Percentiles rank a stretch among this genome's conserved stretches.
These are phyloP conservation scores for Mortierella hygrophila DNA, from an alignment of 192 early-diverging fungal genomes.

Conservation along the genomic window DNA sequence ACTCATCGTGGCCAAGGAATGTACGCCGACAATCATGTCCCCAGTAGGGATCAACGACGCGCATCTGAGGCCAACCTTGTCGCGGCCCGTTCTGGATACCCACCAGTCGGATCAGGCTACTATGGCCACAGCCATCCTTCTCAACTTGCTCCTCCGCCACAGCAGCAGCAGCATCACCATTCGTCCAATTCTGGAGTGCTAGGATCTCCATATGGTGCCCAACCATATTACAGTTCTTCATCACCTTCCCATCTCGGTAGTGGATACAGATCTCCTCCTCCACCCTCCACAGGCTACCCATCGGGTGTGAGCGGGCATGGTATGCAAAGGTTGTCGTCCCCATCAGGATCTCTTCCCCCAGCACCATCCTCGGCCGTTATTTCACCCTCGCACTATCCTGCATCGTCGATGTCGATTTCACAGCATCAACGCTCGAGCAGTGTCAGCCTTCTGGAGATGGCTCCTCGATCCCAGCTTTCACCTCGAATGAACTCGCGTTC, in stretches of 20 bases:
- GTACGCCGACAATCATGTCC: neutral
- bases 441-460: conserved; percentile 37
- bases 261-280: conserved; percentile 38
- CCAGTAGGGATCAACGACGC: conserved; percentile 5
- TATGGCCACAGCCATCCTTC: conserved; percentile 20
- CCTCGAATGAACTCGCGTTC: conserved; percentile 24
- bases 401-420: neutral
- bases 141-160: neutral
- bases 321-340: conserved; percentile 19
- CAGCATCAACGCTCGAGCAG: conserved; percentile 47
- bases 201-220: conserved; percentile 35
- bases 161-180: conserved; percentile 6
- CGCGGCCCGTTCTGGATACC: conserved; percentile 1
- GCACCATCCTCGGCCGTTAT: conserved; percentile 18
- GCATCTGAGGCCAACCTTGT: conserved; percentile 16
- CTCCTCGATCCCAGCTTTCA: conserved; percentile 21
- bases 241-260: neutral
- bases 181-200: conserved; percentile 3
- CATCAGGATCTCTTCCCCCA: conserved; percentile 14
- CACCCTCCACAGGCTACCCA: neutral
- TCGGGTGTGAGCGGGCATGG: conserved; percentile 7
- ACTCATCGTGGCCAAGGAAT: neutral
- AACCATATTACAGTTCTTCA: conserved; percentile 25
- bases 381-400: conserved; percentile 19
- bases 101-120: neutral